Evolutionary conservation across 2,329 filamentous ascomycete genomes (phyloP).

Genomic region (Clonostachys solani): DNA sequence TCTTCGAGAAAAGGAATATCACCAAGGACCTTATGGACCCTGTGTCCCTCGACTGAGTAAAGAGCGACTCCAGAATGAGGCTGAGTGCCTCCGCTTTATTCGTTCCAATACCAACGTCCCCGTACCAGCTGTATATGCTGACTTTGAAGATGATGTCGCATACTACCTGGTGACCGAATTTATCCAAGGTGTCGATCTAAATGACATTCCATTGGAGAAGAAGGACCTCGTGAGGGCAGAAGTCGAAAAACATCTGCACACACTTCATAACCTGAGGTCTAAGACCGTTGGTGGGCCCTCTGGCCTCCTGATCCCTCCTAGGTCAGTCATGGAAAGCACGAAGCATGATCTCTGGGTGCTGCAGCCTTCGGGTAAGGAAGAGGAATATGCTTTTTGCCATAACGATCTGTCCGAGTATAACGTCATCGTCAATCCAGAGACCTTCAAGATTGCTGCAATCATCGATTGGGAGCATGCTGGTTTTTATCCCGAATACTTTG

Average conservation of each 20-base stretch:
- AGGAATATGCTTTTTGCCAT: conserved; percentile 15
- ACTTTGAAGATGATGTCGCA: conserved; percentile 22
- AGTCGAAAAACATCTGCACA: conserved; percentile 14
- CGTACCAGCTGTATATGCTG: conserved; percentile 13
- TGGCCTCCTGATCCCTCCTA: too few relatives aligned
- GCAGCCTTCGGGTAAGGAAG: conserved; percentile 6
- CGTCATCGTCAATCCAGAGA: too few relatives aligned
- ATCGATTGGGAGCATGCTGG: too few relatives aligned
- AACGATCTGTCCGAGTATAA: conserved; percentile 13
- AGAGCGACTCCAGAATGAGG: conserved; percentile 21
- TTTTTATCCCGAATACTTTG: too few relatives aligned
- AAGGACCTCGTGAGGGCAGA: conserved; percentile 16
- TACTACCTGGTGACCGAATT: conserved; percentile 21
- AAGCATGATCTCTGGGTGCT: conserved; percentile 12
- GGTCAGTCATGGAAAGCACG: too few relatives aligned
- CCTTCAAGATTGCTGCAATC: too few relatives aligned
- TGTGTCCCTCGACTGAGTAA: conserved; percentile 18
- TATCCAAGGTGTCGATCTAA: conserved; percentile 20
- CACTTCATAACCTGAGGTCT: too few relatives aligned
- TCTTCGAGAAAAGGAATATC: conserved; percentile 19
- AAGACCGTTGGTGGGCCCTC: background rate
- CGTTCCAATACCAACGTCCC: conserved; percentile 17
- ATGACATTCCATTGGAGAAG: conserved; percentile 12
- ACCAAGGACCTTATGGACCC: conserved; percentile 14
- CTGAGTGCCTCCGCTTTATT: conserved; percentile 16